These are phyloP conservation scores for Colletotrichum sp. DNA, from an alignment of 2,329 filamentous ascomycete genomes.

Conservation along the genomic window DNA sequence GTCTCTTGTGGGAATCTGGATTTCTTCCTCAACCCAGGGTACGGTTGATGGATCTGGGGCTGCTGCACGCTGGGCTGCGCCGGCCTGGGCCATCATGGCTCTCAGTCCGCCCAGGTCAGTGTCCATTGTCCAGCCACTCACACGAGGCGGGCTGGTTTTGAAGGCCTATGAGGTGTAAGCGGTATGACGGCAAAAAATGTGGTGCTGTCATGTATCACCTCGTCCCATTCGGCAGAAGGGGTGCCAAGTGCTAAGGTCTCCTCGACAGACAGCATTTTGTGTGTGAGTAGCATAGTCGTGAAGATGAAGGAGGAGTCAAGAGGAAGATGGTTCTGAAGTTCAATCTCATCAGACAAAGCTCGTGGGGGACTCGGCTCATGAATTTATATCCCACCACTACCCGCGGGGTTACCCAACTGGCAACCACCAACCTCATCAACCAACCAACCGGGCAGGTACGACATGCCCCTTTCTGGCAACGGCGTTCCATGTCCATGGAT, in stretches of 20 bases:
- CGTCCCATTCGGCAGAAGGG: slow-evolving; percentile 23
- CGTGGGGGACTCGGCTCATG: neutral
- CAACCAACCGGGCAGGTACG: neutral
- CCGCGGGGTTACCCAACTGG: neutral
- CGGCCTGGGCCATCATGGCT: slow-evolving; percentile 19
- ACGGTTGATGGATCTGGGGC: slow-evolving; percentile 20
- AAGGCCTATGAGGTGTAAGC: neutral
- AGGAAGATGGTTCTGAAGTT: neutral
- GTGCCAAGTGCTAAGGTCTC: slow-evolving; percentile 26
- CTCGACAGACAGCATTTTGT: slow-evolving; percentile 29
- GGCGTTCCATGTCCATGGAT: neutral
- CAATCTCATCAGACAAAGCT: neutral
- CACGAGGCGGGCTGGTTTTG: slow-evolving; percentile 15
- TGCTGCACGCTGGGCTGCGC: slow-evolving; percentile 1
- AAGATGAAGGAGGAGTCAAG: neutral
- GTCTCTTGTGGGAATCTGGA: slow-evolving; percentile 27
- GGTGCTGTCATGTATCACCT: slow-evolving; percentile 13
- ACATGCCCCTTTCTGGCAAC: neutral
- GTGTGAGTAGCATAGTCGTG: neutral
- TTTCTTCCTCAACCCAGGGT: slow-evolving; percentile 25
- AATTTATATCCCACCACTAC: neutral
- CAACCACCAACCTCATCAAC: neutral
- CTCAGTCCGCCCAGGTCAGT: slow-evolving; percentile 27
- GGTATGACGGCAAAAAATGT: neutral
- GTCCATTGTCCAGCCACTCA: slow-evolving; percentile 24